Evolutionary conservation across 768 basidiomycete species (phyloP).

Genomic region (Collybia sp.): DNA sequence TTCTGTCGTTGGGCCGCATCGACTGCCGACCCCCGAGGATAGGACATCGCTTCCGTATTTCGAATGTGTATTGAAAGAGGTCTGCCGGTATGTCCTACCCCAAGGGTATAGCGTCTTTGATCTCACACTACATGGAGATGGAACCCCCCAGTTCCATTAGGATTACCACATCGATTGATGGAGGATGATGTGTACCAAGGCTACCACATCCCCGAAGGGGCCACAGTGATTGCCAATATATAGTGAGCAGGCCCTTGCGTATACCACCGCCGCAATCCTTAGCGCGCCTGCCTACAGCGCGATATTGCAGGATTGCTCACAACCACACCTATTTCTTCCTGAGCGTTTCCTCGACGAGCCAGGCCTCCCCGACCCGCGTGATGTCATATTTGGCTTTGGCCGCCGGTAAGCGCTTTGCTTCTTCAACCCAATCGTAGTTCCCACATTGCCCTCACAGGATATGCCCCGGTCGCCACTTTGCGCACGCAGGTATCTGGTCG

Average conservation of each 20-base stretch:
- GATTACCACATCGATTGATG: conserved; percentile 49
- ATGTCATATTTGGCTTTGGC: conserved; percentile 55
- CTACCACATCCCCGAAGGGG: conserved; percentile 40
- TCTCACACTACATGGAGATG: conserved; percentile 23
- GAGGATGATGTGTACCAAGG: conserved; percentile 45
- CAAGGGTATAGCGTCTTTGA: background rate
- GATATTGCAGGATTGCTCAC: conserved; percentile 37
- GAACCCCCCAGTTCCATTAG: conserved; percentile 44
- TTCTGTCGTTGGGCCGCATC: conserved; percentile 33
- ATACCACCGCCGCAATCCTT: background rate
- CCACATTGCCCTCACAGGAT: conserved; percentile 22
- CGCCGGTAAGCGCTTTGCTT: conserved; percentile 31
- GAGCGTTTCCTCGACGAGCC: conserved; percentile 41
- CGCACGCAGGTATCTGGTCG: conserved; percentile 41
- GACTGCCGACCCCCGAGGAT: conserved; percentile 43
- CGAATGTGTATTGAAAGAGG: conserved; percentile 42
- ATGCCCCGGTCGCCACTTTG: conserved; percentile 54
- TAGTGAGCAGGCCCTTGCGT: conserved; percentile 24
- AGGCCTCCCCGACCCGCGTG: conserved; percentile 37
- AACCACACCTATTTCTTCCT: conserved; percentile 44
- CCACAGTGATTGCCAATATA: conserved; percentile 39
- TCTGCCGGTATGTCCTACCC: conserved; percentile 30
- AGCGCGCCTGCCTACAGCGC: conserved; percentile 19
- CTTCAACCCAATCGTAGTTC: background rate
- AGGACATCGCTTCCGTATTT: conserved; percentile 42